These are phyloP conservation scores for Pelagomonas calceolata DNA, from an alignment of 108 stramenopile genomes.

Conservation along the genomic window DNA sequence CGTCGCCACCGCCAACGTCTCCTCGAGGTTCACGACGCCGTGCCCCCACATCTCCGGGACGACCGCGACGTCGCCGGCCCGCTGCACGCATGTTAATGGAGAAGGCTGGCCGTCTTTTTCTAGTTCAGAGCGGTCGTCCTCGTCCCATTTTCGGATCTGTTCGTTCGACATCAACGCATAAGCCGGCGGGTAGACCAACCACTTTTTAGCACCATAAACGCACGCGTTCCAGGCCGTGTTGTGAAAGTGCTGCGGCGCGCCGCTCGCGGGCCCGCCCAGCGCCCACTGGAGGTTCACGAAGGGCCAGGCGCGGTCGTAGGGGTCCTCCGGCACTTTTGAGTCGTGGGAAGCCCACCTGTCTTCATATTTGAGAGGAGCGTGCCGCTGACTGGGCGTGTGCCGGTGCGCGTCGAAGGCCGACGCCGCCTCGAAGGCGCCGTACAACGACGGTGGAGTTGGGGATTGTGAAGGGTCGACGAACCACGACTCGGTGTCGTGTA, in stretches of 20 bases:
- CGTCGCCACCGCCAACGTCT: constrained; percentile 8
- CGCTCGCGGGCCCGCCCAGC: constrained; percentile 7
- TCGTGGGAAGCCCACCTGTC: too few relatives aligned
- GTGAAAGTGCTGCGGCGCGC: constrained; percentile 18
- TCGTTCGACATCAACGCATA: constrained; percentile 6
- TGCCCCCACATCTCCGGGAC: constrained; percentile 15
- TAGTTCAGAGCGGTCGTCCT: not conserved
- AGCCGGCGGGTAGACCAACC: constrained; percentile 15
- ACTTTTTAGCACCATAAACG: constrained; percentile 10
- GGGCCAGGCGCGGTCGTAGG: not conserved
- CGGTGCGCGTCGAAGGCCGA: too few relatives aligned
- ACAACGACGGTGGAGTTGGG: too few relatives aligned
- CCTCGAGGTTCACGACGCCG: constrained; percentile 16
- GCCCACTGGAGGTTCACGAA: constrained; percentile 20
- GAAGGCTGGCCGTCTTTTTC: not conserved
- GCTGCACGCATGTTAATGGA: constrained; percentile 3
- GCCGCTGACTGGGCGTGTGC: too few relatives aligned
- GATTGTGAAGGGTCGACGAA: constrained; percentile 1
- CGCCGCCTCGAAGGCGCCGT: too few relatives aligned
- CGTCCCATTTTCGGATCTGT: constrained; percentile 7
- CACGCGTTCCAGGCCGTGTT: constrained; percentile 18
- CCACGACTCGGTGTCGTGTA: not conserved
- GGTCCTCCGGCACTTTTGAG: not conserved
- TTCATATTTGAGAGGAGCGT: too few relatives aligned
- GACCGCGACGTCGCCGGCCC: constrained; percentile 15